A percentile compares a stretch with the other conserved stretches of the same genome.
Evolutionary conservation across 257 asterid species (phyloP).

Genomic region (Verbascum thapsus): DNA sequence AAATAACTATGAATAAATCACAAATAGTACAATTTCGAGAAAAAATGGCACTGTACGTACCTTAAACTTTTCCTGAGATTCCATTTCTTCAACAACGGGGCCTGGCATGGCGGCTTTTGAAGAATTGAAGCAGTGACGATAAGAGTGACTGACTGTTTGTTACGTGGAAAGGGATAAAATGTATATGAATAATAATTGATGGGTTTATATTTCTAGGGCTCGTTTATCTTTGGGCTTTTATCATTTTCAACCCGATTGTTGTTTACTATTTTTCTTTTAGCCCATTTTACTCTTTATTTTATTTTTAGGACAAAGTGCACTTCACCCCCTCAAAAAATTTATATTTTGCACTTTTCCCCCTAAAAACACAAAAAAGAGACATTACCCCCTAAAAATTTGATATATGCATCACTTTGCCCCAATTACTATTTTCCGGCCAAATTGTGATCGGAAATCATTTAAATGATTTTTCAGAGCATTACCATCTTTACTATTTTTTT

Average conservation of each 20-base stretch:
- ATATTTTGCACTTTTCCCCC: too few species aligned
- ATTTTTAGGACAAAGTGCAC: too few species aligned
- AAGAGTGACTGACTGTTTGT: conserved; percentile 22
- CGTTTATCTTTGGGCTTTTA: conserved; percentile 25
- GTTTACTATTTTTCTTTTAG: neutral
- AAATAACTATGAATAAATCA: neutral
- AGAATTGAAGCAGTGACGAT: conserved; percentile 4
- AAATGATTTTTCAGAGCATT: too few species aligned
- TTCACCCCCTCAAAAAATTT: too few species aligned
- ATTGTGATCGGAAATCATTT: too few species aligned
- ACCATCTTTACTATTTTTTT: too few species aligned
- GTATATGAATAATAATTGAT: too few species aligned
- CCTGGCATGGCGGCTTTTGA: conserved; percentile 64
- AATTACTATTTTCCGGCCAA: too few species aligned
- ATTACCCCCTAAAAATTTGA: too few species aligned
- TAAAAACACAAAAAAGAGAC: too few species aligned
- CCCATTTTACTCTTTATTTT: too few species aligned
- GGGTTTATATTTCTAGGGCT: conserved; percentile 42
- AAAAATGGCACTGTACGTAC: conserved; percentile 38
- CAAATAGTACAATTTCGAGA: neutral
- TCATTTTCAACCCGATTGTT: neutral
- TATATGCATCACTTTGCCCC: too few species aligned
- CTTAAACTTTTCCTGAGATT: conserved; percentile 48
- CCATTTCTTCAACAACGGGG: conserved; percentile 68
- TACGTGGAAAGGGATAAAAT: conserved; percentile 23